Conservation (phyloP, 2,329 filamentous ascomycete species). For the Zasmidium angulare region DNA sequence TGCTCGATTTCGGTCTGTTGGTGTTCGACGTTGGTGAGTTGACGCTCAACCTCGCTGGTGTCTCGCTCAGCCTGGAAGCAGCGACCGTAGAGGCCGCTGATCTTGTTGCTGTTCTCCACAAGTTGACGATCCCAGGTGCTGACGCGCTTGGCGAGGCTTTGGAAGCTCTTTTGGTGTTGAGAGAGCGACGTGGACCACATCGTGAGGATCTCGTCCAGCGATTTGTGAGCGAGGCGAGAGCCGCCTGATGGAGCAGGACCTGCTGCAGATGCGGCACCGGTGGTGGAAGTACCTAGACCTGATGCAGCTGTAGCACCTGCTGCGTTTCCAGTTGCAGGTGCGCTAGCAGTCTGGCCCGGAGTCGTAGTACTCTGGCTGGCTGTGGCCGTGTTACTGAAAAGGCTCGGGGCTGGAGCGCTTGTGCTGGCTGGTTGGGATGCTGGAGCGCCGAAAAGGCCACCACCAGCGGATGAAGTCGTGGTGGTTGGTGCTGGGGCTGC, state of each 20-base stretch:
- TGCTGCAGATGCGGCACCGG: slow-evolving; percentile 50
- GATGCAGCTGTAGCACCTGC: not conserved
- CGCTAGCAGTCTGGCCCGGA: not conserved
- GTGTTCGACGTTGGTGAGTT: slow-evolving; percentile 83
- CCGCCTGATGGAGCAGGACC: slow-evolving; percentile 77
- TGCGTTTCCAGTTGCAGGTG: slow-evolving; percentile 7
- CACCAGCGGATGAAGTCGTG: not conserved
- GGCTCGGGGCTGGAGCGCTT: not conserved
- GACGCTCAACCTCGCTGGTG: slow-evolving; percentile 89
- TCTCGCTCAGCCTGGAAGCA: slow-evolving; percentile 93
- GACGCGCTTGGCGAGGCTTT: slow-evolving; percentile 82
- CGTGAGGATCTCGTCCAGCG: slow-evolving; percentile 98
- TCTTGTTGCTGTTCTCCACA: slow-evolving; percentile 92
- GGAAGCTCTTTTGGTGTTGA: slow-evolving; percentile 96
- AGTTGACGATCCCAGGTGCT: slow-evolving; percentile 88
- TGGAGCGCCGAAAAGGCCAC: slow-evolving; percentile 1
- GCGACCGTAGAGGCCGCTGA: slow-evolving; percentile 86
- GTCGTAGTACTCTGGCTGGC: not conserved
- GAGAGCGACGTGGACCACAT: slow-evolving; percentile 93
- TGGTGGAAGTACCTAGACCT: slow-evolving; percentile 3
- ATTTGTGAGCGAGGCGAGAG: slow-evolving; percentile 94
- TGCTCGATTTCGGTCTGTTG: slow-evolving; percentile 87
- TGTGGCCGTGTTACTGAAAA: slow-evolving; percentile 5
- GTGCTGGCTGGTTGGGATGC: not conserved
- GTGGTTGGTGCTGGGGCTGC: not conserved